Conservation (phyloP, 768 basidiomycete genomes). For the Naganishia vaughanmartiniae region DNA sequence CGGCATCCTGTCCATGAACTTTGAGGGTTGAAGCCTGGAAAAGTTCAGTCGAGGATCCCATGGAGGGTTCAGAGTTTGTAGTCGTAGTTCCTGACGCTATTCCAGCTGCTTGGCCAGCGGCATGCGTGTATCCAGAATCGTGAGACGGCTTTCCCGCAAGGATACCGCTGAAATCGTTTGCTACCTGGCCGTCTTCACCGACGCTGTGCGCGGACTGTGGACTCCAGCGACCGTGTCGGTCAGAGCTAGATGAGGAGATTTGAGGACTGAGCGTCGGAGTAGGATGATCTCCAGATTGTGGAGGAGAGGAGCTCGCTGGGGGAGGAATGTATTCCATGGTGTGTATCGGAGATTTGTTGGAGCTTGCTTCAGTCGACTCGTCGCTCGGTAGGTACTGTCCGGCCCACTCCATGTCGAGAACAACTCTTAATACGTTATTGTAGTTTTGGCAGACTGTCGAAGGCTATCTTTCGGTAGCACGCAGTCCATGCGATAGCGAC, state of each 20-base stretch:
- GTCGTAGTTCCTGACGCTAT: neutral
- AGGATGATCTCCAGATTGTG: neutral
- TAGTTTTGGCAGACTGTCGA: neutral
- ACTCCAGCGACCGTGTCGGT: neutral
- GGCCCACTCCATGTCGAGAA: neutral
- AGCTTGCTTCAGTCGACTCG: neutral
- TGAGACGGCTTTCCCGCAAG: neutral
- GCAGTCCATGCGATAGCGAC: neutral
- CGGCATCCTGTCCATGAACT: conserved; percentile 7
- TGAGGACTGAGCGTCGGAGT: neutral
- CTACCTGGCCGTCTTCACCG: neutral
- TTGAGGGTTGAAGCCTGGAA: conserved; percentile 24
- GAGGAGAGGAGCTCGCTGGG: neutral
- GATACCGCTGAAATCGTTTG: neutral
- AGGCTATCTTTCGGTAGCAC: neutral
- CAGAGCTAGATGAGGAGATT: neutral
- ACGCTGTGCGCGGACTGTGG: neutral
- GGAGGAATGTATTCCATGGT: neutral
- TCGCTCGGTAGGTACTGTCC: neutral
- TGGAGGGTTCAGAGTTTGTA: neutral
- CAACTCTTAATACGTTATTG: neutral
- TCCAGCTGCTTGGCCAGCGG: neutral
- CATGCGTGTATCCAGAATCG: neutral
- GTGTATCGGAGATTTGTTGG: neutral
- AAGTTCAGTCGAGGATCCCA: conserved; percentile 21